Conservation (phyloP, 1,139 yeast genomes). For the Kodamaea anthophila region DNA sequence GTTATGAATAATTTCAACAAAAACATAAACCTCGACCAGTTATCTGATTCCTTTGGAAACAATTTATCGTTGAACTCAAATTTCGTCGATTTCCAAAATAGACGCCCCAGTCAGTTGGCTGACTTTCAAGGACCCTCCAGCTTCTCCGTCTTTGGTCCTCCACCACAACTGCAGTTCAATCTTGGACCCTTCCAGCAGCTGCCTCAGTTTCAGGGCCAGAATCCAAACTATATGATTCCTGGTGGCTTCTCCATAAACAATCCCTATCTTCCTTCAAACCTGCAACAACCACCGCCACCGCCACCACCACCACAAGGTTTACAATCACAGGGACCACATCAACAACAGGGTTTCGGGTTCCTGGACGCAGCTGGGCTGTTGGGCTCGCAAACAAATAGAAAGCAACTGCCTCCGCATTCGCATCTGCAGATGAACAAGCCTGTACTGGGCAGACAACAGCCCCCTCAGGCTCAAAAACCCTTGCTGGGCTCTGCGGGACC, state of each 20-base stretch:
- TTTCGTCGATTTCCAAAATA: slow-evolving; percentile 36
- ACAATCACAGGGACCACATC: slow-evolving; percentile 6
- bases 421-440: slow-evolving; percentile 1
- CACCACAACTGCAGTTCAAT: slow-evolving; percentile 5
- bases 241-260: slow-evolving; percentile 4
- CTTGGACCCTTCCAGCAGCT: slow-evolving; percentile 7
- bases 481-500: too few relatives aligned
- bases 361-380: slow-evolving; percentile 3
- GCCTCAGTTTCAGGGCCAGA: slow-evolving; percentile 6
- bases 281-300: slow-evolving; percentile 6
- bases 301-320: slow-evolving; percentile 5
- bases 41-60: slow-evolving; percentile 31
- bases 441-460: too few relatives aligned
- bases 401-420: slow-evolving; percentile 5
- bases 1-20: slow-evolving; percentile 13
- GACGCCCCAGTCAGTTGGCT: slow-evolving; percentile 42
- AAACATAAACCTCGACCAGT: slow-evolving; percentile 20
- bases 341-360: slow-evolving; percentile 1
- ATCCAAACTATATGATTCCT: slow-evolving; percentile 7
- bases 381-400: too few relatives aligned
- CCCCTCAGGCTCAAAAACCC: too few relatives aligned
- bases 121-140: slow-evolving; percentile 20
- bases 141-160: slow-evolving; percentile 3
- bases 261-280: slow-evolving; percentile 5
- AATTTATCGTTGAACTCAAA: slow-evolving; percentile 29